A percentile compares a stretch with the other conserved stretches of the same genome.
These are phyloP conservation scores for Cordyceps farinosa DNA, from an alignment of 2,329 filamentous ascomycete species.

Conservation along the genomic window DNA sequence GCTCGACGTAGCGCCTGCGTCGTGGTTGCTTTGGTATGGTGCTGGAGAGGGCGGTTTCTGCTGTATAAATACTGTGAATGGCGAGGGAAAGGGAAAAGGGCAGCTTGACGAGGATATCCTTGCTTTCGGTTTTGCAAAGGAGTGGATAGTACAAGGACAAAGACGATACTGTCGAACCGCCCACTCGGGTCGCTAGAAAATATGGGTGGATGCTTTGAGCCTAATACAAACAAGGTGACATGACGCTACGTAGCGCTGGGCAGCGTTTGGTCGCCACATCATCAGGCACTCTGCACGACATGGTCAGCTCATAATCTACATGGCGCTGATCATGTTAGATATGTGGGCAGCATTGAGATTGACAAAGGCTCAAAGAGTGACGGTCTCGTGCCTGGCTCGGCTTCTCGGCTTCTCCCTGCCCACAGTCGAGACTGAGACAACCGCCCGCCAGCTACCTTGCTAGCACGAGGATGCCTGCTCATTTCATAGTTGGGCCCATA, in stretches of 20 bases:
- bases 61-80: background rate
- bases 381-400: background rate
- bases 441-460: background rate
- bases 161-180: constrained; percentile 4
- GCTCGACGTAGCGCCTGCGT: background rate
- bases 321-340: constrained; percentile 5
- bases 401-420: background rate
- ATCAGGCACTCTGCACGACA: background rate
- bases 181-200: constrained; percentile 12
- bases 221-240: constrained; percentile 2
- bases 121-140: background rate
- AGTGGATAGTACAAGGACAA: constrained; percentile 11
- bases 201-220: constrained; percentile 10
- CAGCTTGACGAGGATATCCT: background rate
- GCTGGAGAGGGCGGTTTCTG: background rate
- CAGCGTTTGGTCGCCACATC: background rate
- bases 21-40: background rate
- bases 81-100: background rate
- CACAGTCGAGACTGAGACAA: background rate
- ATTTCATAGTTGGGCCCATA: too few species aligned
- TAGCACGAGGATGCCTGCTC: too few species aligned
- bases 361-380: background rate
- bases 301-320: background rate
- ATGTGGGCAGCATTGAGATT: background rate
- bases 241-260: constrained; percentile 6